Percentiles rank a stretch among this genome's conserved stretches.
phyloP scores from a whole-genome alignment of 2,329 filamentous ascomycete genomes.

The Polytolypa hystricis region DNA sequence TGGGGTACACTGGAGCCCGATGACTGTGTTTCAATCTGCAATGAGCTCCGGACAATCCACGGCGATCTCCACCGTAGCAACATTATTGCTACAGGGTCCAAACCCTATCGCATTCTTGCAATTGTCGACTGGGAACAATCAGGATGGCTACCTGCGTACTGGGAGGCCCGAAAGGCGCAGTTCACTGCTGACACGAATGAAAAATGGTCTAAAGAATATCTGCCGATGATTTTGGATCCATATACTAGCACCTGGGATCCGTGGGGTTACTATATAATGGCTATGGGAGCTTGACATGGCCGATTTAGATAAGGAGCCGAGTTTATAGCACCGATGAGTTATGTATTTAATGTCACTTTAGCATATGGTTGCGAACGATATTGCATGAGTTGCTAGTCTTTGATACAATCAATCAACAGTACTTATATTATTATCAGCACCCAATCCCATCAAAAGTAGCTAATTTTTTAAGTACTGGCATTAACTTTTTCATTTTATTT shows the following conservation, averaged over 20 bases:
- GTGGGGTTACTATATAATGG: constrained; percentile 21
- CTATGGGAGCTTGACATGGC: too few species aligned
- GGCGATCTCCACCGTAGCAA: constrained; percentile 26
- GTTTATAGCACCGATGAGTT: too few species aligned
- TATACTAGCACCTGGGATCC: constrained; percentile 18
- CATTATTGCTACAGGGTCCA: constrained; percentile 16
- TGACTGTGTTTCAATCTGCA: constrained; percentile 10
- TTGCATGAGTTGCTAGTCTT: too few species aligned
- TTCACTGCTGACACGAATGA: constrained; percentile 13
- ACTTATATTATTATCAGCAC: too few species aligned
- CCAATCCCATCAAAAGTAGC: too few species aligned
- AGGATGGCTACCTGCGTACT: constrained; percentile 17
- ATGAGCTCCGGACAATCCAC: constrained; percentile 17
- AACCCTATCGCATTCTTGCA: constrained; percentile 15
- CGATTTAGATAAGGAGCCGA: too few species aligned
- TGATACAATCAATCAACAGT: too few species aligned
- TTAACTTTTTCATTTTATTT: too few species aligned
- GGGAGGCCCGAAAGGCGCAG: constrained; percentile 21
- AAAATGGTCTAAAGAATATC: constrained; percentile 19
- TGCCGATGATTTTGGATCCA: constrained; percentile 22
- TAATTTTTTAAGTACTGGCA: too few species aligned
- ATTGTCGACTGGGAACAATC: constrained; percentile 19
- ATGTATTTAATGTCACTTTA: too few species aligned
- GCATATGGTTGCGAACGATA: too few species aligned
- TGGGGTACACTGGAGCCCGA: constrained; percentile 17